Percentiles rank a stretch among this genome's conserved stretches.
Evolutionary conservation across 768 basidiomycete genomes (phyloP).

Genomic region (Boletus vinaceobasis): DNA sequence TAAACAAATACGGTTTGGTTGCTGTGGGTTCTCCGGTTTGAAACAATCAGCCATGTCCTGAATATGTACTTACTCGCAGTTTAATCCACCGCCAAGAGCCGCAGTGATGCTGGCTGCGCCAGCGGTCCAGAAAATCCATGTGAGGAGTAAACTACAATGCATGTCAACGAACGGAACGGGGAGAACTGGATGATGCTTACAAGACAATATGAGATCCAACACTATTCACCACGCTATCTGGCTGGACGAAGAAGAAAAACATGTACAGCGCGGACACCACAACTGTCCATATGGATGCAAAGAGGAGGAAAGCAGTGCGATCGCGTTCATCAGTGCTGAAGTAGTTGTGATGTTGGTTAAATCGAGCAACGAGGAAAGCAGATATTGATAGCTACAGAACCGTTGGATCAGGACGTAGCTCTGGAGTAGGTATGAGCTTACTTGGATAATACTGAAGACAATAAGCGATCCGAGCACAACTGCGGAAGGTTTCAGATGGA

Average conservation of each 20-base stretch:
- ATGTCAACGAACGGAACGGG: slow-evolving; percentile 2
- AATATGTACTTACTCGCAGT: slow-evolving; percentile 53
- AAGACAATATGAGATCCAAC: slow-evolving; percentile 61
- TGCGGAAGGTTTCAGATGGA: slow-evolving; percentile 32
- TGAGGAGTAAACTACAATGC: slow-evolving; percentile 52
- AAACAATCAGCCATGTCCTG: background rate
- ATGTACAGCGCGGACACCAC: slow-evolving; percentile 51
- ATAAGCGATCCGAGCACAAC: slow-evolving; percentile 50
- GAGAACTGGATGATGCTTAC: slow-evolving; percentile 37
- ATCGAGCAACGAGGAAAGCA: slow-evolving; percentile 66
- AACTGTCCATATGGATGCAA: slow-evolving; percentile 71
- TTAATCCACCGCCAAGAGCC: slow-evolving; percentile 62
- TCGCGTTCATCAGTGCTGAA: slow-evolving; percentile 48
- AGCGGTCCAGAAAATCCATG: slow-evolving; percentile 78
- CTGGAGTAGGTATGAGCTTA: slow-evolving; percentile 21
- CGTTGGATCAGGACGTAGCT: background rate
- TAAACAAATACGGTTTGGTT: slow-evolving; percentile 50
- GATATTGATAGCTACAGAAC: slow-evolving; percentile 57
- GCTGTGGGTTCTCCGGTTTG: slow-evolving; percentile 14
- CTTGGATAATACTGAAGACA: slow-evolving; percentile 66
- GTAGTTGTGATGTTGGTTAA: slow-evolving; percentile 54
- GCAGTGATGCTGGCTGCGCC: slow-evolving; percentile 69
- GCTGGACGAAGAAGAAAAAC: slow-evolving; percentile 49
- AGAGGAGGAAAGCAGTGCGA: slow-evolving; percentile 64
- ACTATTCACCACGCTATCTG: slow-evolving; percentile 51